A percentile compares a stretch with the other conserved stretches of the same genome.
phyloP scores from a whole-genome alignment of 2,329 filamentous ascomycete species.

The Pseudopyricularia javanii region DNA sequence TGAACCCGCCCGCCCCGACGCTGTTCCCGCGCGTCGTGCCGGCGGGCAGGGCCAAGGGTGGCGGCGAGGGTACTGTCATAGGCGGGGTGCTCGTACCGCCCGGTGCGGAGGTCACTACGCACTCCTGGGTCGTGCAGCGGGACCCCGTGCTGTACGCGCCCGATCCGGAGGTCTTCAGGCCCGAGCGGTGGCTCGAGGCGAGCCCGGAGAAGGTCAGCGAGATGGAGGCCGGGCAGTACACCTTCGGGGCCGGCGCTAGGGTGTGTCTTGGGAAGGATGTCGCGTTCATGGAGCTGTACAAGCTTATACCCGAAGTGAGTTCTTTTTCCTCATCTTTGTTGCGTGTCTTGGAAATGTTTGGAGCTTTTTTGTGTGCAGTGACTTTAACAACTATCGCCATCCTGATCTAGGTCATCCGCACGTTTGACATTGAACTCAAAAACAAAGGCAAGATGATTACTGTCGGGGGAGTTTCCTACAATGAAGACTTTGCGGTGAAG shows the following conservation, averaged over 20 bases:
- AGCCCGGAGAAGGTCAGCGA: not conserved
- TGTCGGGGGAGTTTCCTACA: not conserved
- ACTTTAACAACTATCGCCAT: too few species aligned
- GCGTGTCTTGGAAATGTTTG: not conserved
- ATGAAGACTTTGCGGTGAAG: not conserved
- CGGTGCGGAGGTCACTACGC: conserved; percentile 11
- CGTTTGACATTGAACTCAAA: not conserved
- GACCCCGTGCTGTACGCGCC: conserved; percentile 1
- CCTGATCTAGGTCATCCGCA: not conserved
- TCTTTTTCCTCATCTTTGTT: not conserved
- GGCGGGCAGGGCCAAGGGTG: conserved; percentile 17
- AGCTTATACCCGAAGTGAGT: conserved; percentile 26
- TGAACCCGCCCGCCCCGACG: conserved; percentile 15
- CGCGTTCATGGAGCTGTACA: conserved; percentile 27
- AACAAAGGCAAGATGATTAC: not conserved
- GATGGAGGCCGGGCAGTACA: conserved; percentile 12
- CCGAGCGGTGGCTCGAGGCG: not conserved
- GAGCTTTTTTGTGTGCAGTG: not conserved
- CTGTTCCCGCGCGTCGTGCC: conserved; percentile 15
- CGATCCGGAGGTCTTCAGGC: not conserved
- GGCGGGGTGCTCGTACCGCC: conserved; percentile 15
- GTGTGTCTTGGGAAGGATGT: conserved; percentile 27
- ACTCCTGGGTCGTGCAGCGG: conserved; percentile 6
- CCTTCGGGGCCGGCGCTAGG: conserved; percentile 24
- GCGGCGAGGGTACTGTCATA: conserved; percentile 14